These are phyloP conservation scores for Microthyrium microscopicum DNA, from an alignment of 2,329 filamentous ascomycete genomes.

Conservation along the genomic window DNA sequence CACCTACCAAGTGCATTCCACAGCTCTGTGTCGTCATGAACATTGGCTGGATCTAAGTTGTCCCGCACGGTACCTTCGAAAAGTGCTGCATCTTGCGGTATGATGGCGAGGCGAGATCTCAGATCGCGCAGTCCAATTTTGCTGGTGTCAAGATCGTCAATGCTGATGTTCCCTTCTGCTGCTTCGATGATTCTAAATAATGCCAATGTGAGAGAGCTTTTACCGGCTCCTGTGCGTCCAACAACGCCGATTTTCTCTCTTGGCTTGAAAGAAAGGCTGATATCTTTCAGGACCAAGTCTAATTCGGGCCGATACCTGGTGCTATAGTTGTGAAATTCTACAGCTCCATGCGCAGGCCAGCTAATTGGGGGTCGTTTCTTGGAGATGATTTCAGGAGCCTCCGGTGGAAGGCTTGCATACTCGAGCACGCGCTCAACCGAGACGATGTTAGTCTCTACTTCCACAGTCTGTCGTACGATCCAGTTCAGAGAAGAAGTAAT, in stretches of 20 bases:
- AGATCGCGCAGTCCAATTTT: conserved; percentile 81
- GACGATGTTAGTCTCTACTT: conserved; percentile 99
- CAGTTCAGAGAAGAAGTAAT: conserved; percentile 97
- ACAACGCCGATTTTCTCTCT: conserved; percentile 98
- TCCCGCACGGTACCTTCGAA: conserved; percentile 89
- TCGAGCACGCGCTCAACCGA: conserved; percentile 95
- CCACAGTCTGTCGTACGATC: conserved; percentile 96
- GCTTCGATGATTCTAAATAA: conserved; percentile 94
- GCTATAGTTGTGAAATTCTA: conserved; percentile 87
- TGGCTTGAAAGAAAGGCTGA: conserved; percentile 82
- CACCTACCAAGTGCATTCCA: conserved; percentile 83
- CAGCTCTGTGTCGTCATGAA: conserved; percentile 90
- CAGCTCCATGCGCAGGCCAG: conserved; percentile 79
- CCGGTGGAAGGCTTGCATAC: conserved; percentile 78
- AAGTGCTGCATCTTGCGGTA: conserved; percentile 90
- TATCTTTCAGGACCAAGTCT: conserved; percentile 82
- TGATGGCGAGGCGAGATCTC: conserved; percentile 79
- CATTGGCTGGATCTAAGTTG: conserved; percentile 86
- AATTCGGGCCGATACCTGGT: conserved; percentile 80
- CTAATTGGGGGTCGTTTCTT: conserved; percentile 72
- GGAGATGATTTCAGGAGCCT: conserved; percentile 86
- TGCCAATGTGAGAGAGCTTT: conserved; percentile 81
- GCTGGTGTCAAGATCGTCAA: conserved; percentile 79
- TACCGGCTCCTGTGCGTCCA: conserved; percentile 87
- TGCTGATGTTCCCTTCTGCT: conserved; percentile 63